phyloP scores from a whole-genome alignment of 768 basidiomycete genomes.

The Lenzites betulinus region DNA sequence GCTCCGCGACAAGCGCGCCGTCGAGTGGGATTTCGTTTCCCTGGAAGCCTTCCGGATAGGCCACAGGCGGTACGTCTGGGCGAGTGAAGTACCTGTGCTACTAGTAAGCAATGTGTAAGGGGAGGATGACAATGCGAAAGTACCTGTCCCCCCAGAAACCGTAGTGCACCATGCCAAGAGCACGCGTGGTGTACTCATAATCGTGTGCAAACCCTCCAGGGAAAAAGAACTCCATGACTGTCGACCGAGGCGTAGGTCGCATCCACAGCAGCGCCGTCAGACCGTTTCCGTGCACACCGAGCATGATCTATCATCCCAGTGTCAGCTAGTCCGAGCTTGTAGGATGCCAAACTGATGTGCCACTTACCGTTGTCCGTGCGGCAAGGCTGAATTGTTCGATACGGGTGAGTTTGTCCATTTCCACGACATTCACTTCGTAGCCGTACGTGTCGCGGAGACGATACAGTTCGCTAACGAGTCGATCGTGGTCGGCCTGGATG shows the following conservation, averaged over 20 bases:
- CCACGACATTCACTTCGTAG: constrained; percentile 87
- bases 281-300: constrained; percentile 94
- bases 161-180: constrained; percentile 81
- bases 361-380: constrained; percentile 78
- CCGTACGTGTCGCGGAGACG: constrained; percentile 69
- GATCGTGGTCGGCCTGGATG: constrained; percentile 72
- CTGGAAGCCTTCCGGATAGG: constrained; percentile 89
- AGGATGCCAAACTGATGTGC: neutral
- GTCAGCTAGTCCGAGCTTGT: neutral
- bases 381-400: constrained; percentile 81
- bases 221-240: constrained; percentile 92
- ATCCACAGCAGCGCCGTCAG: constrained; percentile 90
- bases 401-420: constrained; percentile 78
- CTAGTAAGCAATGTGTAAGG: neutral
- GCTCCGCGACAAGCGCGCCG: constrained; percentile 62
- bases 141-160: constrained; percentile 82
- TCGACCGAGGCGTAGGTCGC: constrained; percentile 78
- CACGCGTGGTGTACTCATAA: constrained; percentile 80
- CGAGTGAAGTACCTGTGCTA: constrained; percentile 67
- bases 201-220: constrained; percentile 84
- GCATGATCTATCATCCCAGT: constrained; percentile 68
- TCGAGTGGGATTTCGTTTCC: constrained; percentile 84
- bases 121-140: constrained; percentile 22
- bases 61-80: constrained; percentile 65
- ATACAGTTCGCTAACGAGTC: constrained; percentile 72